Base-by-base conservation (phyloP, 257 asterid species). In the Scutellaria barbata region DNA sequence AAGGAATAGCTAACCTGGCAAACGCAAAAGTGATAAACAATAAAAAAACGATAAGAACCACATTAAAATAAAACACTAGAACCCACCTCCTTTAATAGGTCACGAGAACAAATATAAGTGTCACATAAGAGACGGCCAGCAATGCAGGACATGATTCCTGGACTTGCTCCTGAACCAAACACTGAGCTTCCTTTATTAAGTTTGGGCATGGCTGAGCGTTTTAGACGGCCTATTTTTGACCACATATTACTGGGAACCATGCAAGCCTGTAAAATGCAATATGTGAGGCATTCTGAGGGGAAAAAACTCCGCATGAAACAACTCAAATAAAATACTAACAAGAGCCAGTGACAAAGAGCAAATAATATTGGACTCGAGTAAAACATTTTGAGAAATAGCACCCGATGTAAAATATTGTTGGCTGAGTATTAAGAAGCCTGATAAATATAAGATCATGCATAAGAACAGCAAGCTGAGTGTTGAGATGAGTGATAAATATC, bases 91-190 rank as follows among this genome's bases (percentile, higher is more conserved):
- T 90, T 92, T 72, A 95, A 81, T 63, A 95, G 85, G 69, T 95
- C 99, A 57, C 96, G 91, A 1, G 99, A 85, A 76, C 92, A 87
- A 55, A 95, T 81, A 78, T 66, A 88, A 40, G 99, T 92, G 73
- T 95, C 99, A 79, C 99, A 95, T 69, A 95, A 81, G 80, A 92
- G 96, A 65, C 99, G 96, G 71, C 99, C 98, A 42, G 99, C 95
- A 79, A 92, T 80, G 78, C 96, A 89, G 68, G 95, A 82, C 90
- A 95, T 81, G 78, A 95, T 87, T 72, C 99, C 98, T 5, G 81
- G 76, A 83, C 96, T 92, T 82, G 96, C 98, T 76, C 99, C 98
- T 64, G 96, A 89, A 70, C 96, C 98, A 68, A 86, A 92, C 48
- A 77, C 74, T 48, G 85, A 85, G 71, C 77, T 89, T 73, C 96